Evolutionary conservation across 192 early-diverging fungal species (phyloP), one percentile per base, ranked within the genome.

Genomic region (Entomortierella lignicola): DNA sequence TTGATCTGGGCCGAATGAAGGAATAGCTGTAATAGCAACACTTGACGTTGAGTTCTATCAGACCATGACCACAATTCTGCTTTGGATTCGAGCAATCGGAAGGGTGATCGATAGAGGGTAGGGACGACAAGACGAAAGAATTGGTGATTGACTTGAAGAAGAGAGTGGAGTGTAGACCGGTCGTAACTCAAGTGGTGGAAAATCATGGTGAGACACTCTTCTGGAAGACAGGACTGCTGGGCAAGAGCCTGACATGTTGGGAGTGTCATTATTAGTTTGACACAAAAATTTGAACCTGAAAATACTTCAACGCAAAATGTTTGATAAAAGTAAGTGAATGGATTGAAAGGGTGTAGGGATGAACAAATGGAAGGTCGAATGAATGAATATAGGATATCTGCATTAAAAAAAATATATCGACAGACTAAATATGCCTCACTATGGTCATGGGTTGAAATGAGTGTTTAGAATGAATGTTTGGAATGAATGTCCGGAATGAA

Each of bases 1-100:
- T 68, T 75, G 57, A 68, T 61, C 52, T 75, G 58, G 39, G 37
- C 53, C 7, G 60, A 26, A 25, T 43, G 58, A 26, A 75, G 18
- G 27, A 75, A 50, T 48, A 75, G 52, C n/a, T 75, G 72, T 11
- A 75, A 42, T 13, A 75, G 60, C 12, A 67, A 53, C 0, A 75
- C 72, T 51, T 75, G 72, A 17, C 72, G 59, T 34, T 55, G 72
- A 18, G 60, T 67, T 25, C 72, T 41, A 26, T 75, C 72, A 26
- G 60, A 27, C 59, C 64, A 75, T 4, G 65, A 55, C 64, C 64
- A 67, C 0, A 51, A 12, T 32, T 75, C 65, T 8, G 43, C 11
- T 30, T 60, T 74, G 13, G 71, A 61, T 31, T 75, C 72, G n/a
- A 75, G 43, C 31, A 66, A 21, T 54, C 72, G 64, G 26, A 75